Base-by-base conservation (phyloP, 1,284 basidiomycete species). In the Sphagnurus paluster region DNA sequence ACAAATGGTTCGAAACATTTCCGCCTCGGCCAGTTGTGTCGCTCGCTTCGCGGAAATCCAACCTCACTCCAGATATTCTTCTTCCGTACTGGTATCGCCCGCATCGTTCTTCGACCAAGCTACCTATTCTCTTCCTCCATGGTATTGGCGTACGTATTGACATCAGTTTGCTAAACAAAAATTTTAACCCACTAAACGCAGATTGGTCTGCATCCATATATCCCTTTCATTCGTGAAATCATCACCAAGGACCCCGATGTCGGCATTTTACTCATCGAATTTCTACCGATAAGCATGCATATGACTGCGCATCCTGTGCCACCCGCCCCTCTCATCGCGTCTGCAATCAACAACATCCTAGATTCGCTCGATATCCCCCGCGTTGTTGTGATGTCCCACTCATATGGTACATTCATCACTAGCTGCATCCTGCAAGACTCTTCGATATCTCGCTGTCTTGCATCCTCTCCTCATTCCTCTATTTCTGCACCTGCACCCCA, bases 41-140 rank as follows among this genome's bases (percentile, higher is more conserved):
- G 4, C 23, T 74, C 0, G 61, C 81, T 28, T 82, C 79, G 6
- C 60, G 56, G 14, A 48, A 56, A 2, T 74, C 78, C 1, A 53
- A 61, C 0, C 59, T 67, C 14, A 57, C 67, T 1, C 57, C 49
- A 11, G 56, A 58, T 11, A 56, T 57, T 7, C 49, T 71, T 2
- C 55, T 84, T 5, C 71, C 80, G 0, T 85, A 82, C 59, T 86
- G 83, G 83, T 77, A 80, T 57, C 73, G 79, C 1, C 79, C 79
- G 0, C 79, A 83, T 50, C 67, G 62, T 23, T 75, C 76, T 1
- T 46, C 46, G 8, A 68, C 67, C 2, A 76, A 74, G 50, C 65
- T 67, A 8, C 79, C 82, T 0, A 64, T 86, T 9, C 58, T 85
- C 8, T 83, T 86, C 55, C 58, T 86, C 0, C 83, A 86, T 48